Evolutionary conservation across 768 basidiomycete species (phyloP).

Genomic region (Leccinum sublutescens): DNA sequence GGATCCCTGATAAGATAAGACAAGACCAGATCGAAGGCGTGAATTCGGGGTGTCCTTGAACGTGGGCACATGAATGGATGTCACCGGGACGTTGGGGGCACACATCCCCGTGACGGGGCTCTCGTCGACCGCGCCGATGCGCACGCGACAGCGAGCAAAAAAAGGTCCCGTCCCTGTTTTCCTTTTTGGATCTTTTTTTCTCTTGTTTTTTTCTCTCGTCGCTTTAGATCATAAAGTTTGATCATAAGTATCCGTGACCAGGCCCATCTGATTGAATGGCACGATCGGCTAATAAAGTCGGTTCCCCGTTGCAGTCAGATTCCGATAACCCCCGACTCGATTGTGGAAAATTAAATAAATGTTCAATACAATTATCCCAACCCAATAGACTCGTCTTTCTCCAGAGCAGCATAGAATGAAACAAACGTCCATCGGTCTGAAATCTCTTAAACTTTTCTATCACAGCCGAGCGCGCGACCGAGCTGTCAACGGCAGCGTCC

Average conservation of each 20-base stretch:
- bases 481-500: neutral
- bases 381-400: constrained; percentile 8
- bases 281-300: constrained; percentile 12
- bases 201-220: constrained; percentile 18
- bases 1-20: constrained; percentile 32
- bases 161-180: constrained; percentile 8
- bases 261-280: constrained; percentile 10
- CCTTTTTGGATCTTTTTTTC: constrained; percentile 7
- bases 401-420: neutral
- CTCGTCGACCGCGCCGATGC: no score
- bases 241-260: constrained; percentile 3
- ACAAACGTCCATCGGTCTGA: neutral
- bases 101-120: no score
- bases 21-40: constrained; percentile 1
- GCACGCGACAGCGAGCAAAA: neutral
- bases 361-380: neutral
- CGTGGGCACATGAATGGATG: no score
- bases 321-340: constrained; percentile 26
- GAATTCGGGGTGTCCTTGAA: no score
- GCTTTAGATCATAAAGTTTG: constrained; percentile 9
- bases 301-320: neutral
- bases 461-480: neutral
- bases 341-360: constrained; percentile 4
- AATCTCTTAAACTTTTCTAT: neutral
- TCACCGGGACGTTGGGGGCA: no score